Base-by-base conservation (phyloP, 805 yeast genomes). In the Metschnikowia kofuensis region DNA sequence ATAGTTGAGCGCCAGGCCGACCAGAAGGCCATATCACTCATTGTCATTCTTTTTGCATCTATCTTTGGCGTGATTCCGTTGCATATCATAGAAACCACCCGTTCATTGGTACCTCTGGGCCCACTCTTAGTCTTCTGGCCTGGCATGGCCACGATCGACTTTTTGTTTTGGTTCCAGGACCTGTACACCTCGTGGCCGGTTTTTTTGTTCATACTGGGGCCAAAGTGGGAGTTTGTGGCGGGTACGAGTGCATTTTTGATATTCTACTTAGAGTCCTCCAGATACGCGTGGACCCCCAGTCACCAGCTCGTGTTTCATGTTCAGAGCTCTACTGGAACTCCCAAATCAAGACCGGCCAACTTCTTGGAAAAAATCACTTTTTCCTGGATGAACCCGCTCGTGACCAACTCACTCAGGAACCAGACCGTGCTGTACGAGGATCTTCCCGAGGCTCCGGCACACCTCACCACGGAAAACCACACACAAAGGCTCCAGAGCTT, bases 381-480 rank as follows among this genome's bases (percentile, higher is more conserved):
- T 50, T 69, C 70, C 16, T 77, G 80, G 79, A 72, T 78, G 77
- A 76, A 75, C 52, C 64, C 66, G 4, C 55, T 78, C 47, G 73
- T 78, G 28, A 51, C 57, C 13, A 70, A 70, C 46, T 69, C 77
- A 0, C 73, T 69, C 44, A 53, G 58, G 13, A 66, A 68, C 32
- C 72, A 70, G 40, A 68, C 71, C 32, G 59, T 78, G 5, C 40
- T 31, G 16, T 40, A 48, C 35, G 48, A 38, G n/a, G 70, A 68
- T 45, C 56, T 68, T 35, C 73, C 73, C 4, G 57, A 61, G 35
- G 51, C 63, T 10, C 69, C 70, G 1, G 47, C 50, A 6, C 56
- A 62, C 31, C 47, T 68, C 31, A 56, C 66, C 5, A 58, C 72
- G 1, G 54, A 50, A 7, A 52, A 44, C 12, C 48, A 60, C 11